Base-by-base conservation (phyloP, 2,329 filamentous ascomycete species). In the Arthrobotrys musiformis region DNA sequence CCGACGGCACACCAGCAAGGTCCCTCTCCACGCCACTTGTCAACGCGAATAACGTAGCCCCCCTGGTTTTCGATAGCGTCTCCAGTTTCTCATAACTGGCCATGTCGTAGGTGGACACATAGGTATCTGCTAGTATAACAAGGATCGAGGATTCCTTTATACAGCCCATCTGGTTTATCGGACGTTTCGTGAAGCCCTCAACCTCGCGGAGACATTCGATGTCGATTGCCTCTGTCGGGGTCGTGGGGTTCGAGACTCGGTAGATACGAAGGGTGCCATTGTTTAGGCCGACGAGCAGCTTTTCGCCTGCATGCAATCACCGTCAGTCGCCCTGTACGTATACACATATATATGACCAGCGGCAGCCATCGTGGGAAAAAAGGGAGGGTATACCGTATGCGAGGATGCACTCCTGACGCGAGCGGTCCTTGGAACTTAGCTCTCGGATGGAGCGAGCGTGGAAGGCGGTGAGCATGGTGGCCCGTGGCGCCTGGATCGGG, bases 11-110 rank as follows among this genome's bases (percentile, higher is more conserved):
- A 24, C 92, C 92, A 0, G 93, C 97, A 4, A 90, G 85, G 83
- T 99, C 95, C 83, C 95, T 94, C 80, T 97, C 91, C 68, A 98
- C 96, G 83, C 98, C 97, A 79, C 93, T 97, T 1, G 94, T 97
- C 48, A 97, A 93, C 0, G 94, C 93, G 83, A 99, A 98, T 48
- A 91, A 90, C 1, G 90, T 91, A 13, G 95, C 94, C 80, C 95
- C 95, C 84, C 92, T 95, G 11, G 94, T 97, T 82, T 91, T 91
- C 62, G 89, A 85, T 48, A 99, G 86, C 78, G 90, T 91, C 83
- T 97, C 92, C 81, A 94, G 89, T 70, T 94, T 87, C 79, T 91
- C 88, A 84, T 96, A 97, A 30, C 90, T 92, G 79, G 94, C 90
- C 22, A 97, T 87, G 83, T 99, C 94, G 85, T 99, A 91, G 35